Evolutionary conservation across 768 basidiomycete species (phyloP).

Genomic region (Neoboletus magnificus): DNA sequence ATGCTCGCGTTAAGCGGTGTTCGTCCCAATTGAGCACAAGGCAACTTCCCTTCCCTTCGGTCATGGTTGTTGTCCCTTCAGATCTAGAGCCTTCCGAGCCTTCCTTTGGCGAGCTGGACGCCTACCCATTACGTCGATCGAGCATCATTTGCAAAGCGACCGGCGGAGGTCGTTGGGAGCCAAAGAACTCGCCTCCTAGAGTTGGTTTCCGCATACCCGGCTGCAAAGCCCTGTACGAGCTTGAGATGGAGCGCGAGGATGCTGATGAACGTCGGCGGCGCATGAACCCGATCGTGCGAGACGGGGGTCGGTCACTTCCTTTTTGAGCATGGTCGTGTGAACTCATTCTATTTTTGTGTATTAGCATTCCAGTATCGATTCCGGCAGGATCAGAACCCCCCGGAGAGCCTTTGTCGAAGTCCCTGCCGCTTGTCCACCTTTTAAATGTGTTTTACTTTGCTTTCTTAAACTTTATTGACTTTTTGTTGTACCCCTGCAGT

Average conservation of each 20-base stretch:
- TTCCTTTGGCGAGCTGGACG: slow-evolving; percentile 66
- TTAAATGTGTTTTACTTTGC: slow-evolving; percentile 22
- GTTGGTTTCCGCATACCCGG: slow-evolving; percentile 57
- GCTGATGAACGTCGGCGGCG: slow-evolving; percentile 45
- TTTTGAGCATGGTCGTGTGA: background rate
- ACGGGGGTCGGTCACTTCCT: slow-evolving; percentile 41
- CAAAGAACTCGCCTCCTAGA: slow-evolving; percentile 46
- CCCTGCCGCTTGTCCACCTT: slow-evolving; percentile 63
- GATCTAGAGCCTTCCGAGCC: slow-evolving; percentile 37
- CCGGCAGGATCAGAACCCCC: slow-evolving; percentile 47
- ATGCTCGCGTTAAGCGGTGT: slow-evolving; percentile 23
- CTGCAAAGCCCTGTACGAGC: slow-evolving; percentile 62
- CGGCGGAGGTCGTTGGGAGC: slow-evolving; percentile 80
- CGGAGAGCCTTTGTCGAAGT: slow-evolving; percentile 39
- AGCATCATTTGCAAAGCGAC: slow-evolving; percentile 72
- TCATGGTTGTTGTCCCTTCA: slow-evolving; percentile 13
- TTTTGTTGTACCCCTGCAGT: slow-evolving; percentile 24
- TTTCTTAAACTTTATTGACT: slow-evolving; percentile 16
- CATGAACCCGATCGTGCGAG: slow-evolving; percentile 61
- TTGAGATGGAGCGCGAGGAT: slow-evolving; percentile 69
- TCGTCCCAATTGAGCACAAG: slow-evolving; percentile 28
- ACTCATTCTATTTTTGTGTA: background rate
- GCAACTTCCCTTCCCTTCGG: slow-evolving; percentile 27
- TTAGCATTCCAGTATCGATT: slow-evolving; percentile 69
- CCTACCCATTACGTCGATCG: slow-evolving; percentile 68